Evolutionary conservation across 2,329 filamentous ascomycete genomes (phyloP), one percentile per base, ranked within the genome.

Genomic region (Dryadomyces sulphureus): DNA sequence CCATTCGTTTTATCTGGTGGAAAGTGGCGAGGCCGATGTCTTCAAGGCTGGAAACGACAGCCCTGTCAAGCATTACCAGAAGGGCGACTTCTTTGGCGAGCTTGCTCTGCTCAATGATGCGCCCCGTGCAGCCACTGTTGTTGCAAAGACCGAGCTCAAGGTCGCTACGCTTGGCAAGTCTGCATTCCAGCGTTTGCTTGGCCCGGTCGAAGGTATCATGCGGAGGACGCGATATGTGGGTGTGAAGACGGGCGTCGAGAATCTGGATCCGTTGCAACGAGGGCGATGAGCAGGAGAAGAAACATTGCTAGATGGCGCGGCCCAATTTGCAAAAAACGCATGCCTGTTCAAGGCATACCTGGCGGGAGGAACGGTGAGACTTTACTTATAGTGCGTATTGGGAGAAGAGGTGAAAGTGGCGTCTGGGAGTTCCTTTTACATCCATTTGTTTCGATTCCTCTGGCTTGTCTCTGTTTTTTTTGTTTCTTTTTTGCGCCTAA

Each of bases 31-130:
- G 59, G 90, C 89, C 8, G 82, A 88, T 54, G 90, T 87, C 2
- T 87, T 78, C 70, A 94, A 90, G 66, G 70, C 76, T n/a, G 85
- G 81, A 35, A 67, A 72, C 17, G 70, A 79, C 20, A 69, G 76
- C 49, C 72, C 81, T 2, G 81, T 96, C 52, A 86, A 87, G 59
- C 71, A 77, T 45, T 96, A 96, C 63, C 73, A 71, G 52, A 92
- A 94, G 64, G 92, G 92, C 25, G 92, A 95, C 59, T 98, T 92
- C 69, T 98, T 98, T 65, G 92, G 92, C 51, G 92, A 98, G 65
- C 71, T 98, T 50, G 92, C 92, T 7, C 66, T 98, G 58, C 72
- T 96, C 54, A 93, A 96, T 55, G 90, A 98, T 59, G 85, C 87
- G 46, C 92, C 92, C 8, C 81, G 92, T 59, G 90, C 90, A 34